Percentiles rank a stretch among this genome's conserved stretches.
phyloP scores from a whole-genome alignment of 106 monocot genomes.

The Gastrodia elata region DNA sequence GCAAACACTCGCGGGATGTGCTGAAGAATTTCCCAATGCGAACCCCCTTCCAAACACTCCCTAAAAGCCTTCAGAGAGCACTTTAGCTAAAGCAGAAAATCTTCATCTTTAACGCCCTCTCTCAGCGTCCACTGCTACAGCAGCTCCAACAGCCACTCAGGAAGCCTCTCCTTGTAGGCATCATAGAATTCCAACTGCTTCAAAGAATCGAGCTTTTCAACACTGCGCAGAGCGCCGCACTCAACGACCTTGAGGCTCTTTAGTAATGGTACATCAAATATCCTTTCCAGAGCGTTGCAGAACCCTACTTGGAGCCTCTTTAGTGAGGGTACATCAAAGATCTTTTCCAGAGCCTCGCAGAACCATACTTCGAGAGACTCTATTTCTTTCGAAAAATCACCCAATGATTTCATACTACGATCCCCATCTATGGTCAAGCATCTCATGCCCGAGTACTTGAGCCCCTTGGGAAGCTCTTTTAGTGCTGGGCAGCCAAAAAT shows the following conservation, averaged over 20 bases:
- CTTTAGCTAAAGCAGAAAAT: neutral
- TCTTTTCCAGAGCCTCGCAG: neutral
- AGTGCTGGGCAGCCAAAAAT: constrained; percentile 4
- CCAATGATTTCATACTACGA: neutral
- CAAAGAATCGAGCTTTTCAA: constrained; percentile 4
- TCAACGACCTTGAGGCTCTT: neutral
- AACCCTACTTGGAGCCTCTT: neutral
- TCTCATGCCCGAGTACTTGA: constrained; percentile 8
- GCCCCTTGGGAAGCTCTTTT: constrained; percentile 11
- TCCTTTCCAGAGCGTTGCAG: neutral
- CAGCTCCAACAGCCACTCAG: constrained; percentile 10
- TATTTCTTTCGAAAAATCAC: neutral
- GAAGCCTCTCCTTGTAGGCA: neutral
- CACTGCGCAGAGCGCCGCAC: neutral
- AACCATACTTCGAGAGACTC: neutral
- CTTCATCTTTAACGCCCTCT: neutral
- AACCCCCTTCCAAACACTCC: constrained; percentile 1
- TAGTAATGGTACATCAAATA: neutral
- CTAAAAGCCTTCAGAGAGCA: neutral
- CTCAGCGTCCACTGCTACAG: neutral
- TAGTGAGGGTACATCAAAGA: neutral
- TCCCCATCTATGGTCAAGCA: neutral
- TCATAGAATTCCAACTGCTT: neutral
- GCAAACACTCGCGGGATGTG: constrained; percentile 15
- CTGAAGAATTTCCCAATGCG: constrained; percentile 24